A percentile compares a stretch with the other conserved stretches of the same genome.
phyloP scores from a whole-genome alignment of 164 flowering plant species.

The Hamamelis virginiana region DNA sequence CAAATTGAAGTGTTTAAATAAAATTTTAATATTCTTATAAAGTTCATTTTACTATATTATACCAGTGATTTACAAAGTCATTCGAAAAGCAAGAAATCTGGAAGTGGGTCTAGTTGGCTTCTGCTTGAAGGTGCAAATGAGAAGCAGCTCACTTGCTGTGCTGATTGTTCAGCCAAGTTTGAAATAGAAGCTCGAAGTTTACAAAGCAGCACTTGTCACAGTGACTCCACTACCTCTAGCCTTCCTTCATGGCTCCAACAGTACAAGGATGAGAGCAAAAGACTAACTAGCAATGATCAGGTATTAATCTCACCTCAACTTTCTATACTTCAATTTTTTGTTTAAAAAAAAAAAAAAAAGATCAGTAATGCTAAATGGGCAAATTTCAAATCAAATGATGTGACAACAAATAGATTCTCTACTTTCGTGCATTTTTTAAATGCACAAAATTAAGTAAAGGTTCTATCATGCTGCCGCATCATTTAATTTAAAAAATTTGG shows the following conservation, averaged over 20 bases:
- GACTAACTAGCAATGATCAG: constrained; percentile 41
- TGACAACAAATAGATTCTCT: too few species aligned
- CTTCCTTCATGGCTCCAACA: constrained; percentile 92
- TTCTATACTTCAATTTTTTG: not conserved
- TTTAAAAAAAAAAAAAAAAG: not conserved
- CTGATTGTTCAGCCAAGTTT: constrained; percentile 53
- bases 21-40: not conserved
- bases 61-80: constrained; percentile 42
- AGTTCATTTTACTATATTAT: not conserved
- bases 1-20: not conserved
- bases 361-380: too few species aligned
- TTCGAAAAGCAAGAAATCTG: constrained; percentile 37
- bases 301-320: constrained; percentile 27
- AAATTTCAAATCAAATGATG: too few species aligned
- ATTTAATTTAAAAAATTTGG: too few species aligned
- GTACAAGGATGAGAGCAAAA: constrained; percentile 57
- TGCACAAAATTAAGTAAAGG: too few species aligned
- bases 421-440: too few species aligned
- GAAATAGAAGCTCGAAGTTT: constrained; percentile 47
- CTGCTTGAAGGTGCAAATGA: constrained; percentile 31
- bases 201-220: constrained; percentile 29
- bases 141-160: constrained; percentile 51
- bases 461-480: too few species aligned
- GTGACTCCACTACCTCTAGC: constrained; percentile 48
- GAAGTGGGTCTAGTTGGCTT: constrained; percentile 37